phyloP scores from a whole-genome alignment of 2,329 filamentous ascomycete genomes.

The Fusarium mangiferae region DNA sequence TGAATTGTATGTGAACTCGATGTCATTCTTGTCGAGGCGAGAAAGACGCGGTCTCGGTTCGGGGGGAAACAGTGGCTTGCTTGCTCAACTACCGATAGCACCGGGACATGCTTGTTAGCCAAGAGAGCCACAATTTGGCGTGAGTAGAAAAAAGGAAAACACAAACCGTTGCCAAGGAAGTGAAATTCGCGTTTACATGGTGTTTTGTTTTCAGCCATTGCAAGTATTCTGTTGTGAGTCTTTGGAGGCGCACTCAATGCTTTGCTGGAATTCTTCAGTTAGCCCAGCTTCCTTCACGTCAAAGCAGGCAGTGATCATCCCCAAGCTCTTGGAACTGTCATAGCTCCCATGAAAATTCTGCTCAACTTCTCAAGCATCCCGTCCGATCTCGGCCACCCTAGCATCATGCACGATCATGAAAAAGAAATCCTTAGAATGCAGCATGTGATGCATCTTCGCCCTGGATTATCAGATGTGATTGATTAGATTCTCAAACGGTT shows the following conservation, averaged over 20 bases:
- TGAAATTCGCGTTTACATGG: fast-evolving
- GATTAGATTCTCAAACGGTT: constrained; percentile 38
- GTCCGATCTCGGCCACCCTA: constrained; percentile 26
- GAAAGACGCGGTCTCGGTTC: background rate
- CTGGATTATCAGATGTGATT: constrained; percentile 40
- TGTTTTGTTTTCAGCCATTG: background rate
- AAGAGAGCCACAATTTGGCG: background rate
- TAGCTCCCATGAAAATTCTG: constrained; percentile 17
- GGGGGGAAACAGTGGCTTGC: background rate
- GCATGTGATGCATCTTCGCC: constrained; percentile 11
- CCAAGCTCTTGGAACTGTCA: background rate
- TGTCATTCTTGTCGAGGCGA: background rate
- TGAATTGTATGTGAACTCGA: background rate
- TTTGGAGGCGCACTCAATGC: fast-evolving
- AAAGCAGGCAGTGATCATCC: background rate
- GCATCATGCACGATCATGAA: constrained; percentile 18
- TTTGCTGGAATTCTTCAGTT: background rate
- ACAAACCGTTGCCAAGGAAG: background rate
- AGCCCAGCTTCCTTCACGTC: background rate
- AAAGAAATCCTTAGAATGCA: background rate
- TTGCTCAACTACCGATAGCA: constrained; percentile 14
- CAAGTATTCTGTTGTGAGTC: background rate
- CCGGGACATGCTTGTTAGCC: constrained; percentile 1
- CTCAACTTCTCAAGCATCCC: constrained; percentile 4
- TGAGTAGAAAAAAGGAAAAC: background rate